phyloP scores from a whole-genome alignment of 495 filamentous ascomycete species.

The Bryoglossum gracile region DNA sequence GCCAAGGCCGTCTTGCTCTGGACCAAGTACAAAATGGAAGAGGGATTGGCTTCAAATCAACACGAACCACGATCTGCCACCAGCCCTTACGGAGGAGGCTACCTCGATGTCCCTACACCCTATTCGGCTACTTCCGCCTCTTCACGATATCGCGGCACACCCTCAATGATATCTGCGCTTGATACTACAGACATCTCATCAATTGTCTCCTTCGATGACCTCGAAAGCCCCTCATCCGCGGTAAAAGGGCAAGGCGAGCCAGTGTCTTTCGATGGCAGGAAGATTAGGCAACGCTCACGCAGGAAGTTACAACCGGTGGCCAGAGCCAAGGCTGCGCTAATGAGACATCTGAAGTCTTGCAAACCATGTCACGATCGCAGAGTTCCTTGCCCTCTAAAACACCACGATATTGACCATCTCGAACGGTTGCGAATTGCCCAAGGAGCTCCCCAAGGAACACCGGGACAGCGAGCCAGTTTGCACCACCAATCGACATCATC shows the following conservation, averaged over 20 bases:
- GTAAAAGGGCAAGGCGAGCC: conserved; percentile 9
- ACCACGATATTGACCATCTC: conserved; percentile 21
- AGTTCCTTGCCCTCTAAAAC: conserved; percentile 22
- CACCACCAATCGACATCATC: neutral
- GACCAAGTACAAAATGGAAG: conserved; percentile 7
- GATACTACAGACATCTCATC: conserved; percentile 17
- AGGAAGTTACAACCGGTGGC: conserved; percentile 3
- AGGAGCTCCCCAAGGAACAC: too few relatives aligned
- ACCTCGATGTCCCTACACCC: conserved; percentile 5
- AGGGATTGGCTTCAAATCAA: conserved; percentile 1
- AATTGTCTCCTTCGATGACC: conserved; percentile 21
- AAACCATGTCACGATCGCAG: conserved; percentile 6
- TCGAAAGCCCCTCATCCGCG: conserved; percentile 14
- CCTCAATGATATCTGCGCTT: conserved; percentile 11
- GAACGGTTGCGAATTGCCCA: neutral
- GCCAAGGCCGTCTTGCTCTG: conserved; percentile 18
- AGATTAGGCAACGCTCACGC: conserved; percentile 9
- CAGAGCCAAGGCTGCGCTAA: conserved; percentile 21
- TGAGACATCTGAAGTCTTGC: conserved; percentile 19
- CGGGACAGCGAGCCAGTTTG: neutral
- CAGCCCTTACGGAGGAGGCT: conserved; percentile 5
- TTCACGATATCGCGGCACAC: conserved; percentile 9
- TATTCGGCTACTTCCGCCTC: conserved; percentile 10
- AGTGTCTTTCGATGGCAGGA: conserved; percentile 17
- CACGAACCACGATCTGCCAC: conserved; percentile 8